Percentiles rank a stretch among this genome's conserved stretches.
These are phyloP conservation scores for Mortierella sp. DNA, from an alignment of 371 early-diverging fungal species.

Conservation along the genomic window DNA sequence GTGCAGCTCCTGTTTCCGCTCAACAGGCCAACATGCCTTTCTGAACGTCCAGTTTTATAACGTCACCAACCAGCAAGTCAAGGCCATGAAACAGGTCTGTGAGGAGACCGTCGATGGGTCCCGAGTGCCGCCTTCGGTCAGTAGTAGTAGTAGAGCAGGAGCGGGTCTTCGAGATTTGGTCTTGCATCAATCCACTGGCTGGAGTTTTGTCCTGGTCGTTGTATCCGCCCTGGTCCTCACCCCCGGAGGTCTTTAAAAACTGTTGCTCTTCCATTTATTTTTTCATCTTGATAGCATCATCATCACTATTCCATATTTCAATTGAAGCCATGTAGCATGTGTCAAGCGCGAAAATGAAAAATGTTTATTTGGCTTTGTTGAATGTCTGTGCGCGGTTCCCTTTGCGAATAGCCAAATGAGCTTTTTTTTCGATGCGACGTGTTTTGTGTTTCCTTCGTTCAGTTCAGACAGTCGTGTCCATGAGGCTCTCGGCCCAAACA, in stretches of 20 bases:
- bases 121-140: slow-evolving; percentile 14
- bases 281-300: too few relatives aligned
- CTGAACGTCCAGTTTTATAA: slow-evolving; percentile 28
- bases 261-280: neutral
- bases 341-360: neutral
- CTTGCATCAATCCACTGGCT: neutral
- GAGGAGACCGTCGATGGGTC: slow-evolving; percentile 27
- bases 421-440: neutral
- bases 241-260: neutral
- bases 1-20: slow-evolving; percentile 39
- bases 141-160: neutral
- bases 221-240: neutral
- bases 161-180: neutral
- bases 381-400: neutral
- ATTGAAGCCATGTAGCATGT: neutral
- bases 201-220: neutral
- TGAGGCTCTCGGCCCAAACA: slow-evolving; percentile 38
- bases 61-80: slow-evolving; percentile 27
- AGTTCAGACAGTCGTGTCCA: slow-evolving; percentile 36
- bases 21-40: slow-evolving; percentile 32
- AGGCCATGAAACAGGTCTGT: slow-evolving; percentile 33
- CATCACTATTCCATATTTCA: neutral
- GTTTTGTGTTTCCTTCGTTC: neutral
- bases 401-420: neutral
- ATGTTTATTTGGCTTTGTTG: neutral